phyloP scores from a whole-genome alignment of 192 early-diverging fungal species.

The Phlyctochytrium arcticum region DNA sequence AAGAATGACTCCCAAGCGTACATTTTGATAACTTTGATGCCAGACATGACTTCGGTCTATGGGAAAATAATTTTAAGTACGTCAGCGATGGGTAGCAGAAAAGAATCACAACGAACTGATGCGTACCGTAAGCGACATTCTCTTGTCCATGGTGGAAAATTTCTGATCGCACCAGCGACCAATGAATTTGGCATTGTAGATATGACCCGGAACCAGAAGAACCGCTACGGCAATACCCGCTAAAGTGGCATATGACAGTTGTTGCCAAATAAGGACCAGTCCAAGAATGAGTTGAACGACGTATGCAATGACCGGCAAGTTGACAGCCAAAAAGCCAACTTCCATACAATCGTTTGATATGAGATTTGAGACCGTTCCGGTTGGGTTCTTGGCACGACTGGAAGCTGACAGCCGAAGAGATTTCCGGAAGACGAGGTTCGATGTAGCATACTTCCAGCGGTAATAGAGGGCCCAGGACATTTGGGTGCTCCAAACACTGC shows the following conservation, averaged over 20 bases:
- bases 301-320: constrained; percentile 2
- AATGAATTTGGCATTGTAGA: constrained; percentile 7
- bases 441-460: constrained; percentile 12
- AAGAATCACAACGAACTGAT: too few relatives aligned
- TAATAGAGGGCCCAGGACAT: constrained; percentile 4
- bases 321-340: constrained; percentile 11
- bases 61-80: too few relatives aligned
- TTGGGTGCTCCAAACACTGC: constrained; percentile 10
- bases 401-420: background rate
- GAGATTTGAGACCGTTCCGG: constrained; percentile 16
- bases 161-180: background rate
- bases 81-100: too few relatives aligned
- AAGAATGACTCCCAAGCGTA: constrained; percentile 81
- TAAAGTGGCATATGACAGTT: constrained; percentile 1
- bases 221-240: background rate
- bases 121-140: background rate
- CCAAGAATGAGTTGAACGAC: constrained; percentile 10
- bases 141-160: background rate
- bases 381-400: background rate
- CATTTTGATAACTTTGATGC: constrained; percentile 82
- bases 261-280: constrained; percentile 2
- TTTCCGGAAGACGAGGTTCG: constrained; percentile 9
- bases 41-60: constrained; percentile 64
- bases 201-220: constrained; percentile 6
- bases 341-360: constrained; percentile 12